A percentile compares a stretch with the other conserved stretches of the same genome.
Conservation (phyloP, 2,329 filamentous ascomycete genomes). For the Talaromyces rugulosus region DNA sequence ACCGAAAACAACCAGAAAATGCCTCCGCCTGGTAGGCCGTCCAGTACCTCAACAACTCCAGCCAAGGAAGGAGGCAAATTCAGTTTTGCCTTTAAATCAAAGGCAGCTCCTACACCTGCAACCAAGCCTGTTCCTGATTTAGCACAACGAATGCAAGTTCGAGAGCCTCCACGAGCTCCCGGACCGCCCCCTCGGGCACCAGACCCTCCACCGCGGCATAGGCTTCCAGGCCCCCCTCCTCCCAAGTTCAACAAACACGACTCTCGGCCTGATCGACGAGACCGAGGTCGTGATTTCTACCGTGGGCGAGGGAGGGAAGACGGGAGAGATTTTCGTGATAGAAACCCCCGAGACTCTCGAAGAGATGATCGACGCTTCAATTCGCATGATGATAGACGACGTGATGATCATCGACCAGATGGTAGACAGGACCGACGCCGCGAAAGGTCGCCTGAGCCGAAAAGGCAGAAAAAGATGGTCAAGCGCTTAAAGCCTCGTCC, state of each 20-base stretch:
- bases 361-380: conserved; percentile 40
- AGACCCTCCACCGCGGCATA: conserved; percentile 33
- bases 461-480: conserved; percentile 62
- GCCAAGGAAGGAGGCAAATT: conserved; percentile 63
- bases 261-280: conserved; percentile 38
- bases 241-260: conserved; percentile 37
- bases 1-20: conserved; percentile 45
- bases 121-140: conserved; percentile 50
- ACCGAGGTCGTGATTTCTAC: conserved; percentile 31
- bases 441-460: conserved; percentile 48
- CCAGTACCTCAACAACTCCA: conserved; percentile 49
- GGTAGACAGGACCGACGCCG: conserved; percentile 44
- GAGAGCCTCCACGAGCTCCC: conserved; percentile 37
- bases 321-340: conserved; percentile 32
- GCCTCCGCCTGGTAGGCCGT: conserved; percentile 51
- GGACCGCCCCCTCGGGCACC: conserved; percentile 33
- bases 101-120: conserved; percentile 55
- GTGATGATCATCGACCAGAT: conserved; percentile 29
- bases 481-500: conserved; percentile 69
- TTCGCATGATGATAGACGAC: conserved; percentile 34
- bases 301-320: conserved; percentile 19
- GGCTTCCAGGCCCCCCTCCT: conserved; percentile 31
- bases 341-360: conserved; percentile 29
- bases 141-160: conserved; percentile 42
- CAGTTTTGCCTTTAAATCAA: conserved; percentile 89